Base-by-base conservation (phyloP, 306 rosid species). In the Echinosophora koreensis region DNA sequence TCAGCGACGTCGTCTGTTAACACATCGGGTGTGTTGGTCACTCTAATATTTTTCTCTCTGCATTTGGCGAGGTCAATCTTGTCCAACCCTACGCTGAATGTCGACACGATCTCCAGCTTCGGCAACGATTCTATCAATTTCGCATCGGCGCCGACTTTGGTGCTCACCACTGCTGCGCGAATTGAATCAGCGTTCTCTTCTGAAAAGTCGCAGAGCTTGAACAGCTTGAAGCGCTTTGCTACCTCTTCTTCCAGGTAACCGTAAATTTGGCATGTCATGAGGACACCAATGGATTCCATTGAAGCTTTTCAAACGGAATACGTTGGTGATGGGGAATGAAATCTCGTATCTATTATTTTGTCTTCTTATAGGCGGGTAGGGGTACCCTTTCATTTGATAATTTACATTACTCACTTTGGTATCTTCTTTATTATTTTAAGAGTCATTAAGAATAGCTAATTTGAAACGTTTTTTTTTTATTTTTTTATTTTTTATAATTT, bases 1-100 rank as follows among this genome's bases (percentile, higher is more conserved):
- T 92, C 97, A n/a, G 97, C 97, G 15, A 90, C 97, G 27, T 87
- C 91, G n/a, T 88, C 90, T 1, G 95, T 85, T 73, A 92, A 71
- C 5, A 90, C 97, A 14, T 87, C 86, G 3, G 97, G 97, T 0
- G 95, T 92, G 75, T 92, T 92, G 1, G 87, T 79, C 9, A 92
- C 93, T n/a, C 81, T 73, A 9, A 92, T 87, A 11, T 88, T 85
- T 68, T 63, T 85, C 17, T 82, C 81, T 59, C 18, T 52, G 64
- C 95, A 89, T 50, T 77, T 82, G 0, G 10, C n/a, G 56, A 92
- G 42, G 77, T 90, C 95, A 58, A 90, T 87, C 75, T 82, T 81
- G 56, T 92, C 97, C 44, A 84, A 54, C 2, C 97, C 97, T 15
- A 92, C 95, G 54, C 97, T 87, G 85, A 60, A 82, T 52, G 86